phyloP scores from a whole-genome alignment of 768 basidiomycete genomes.

The Suillus variegatus region DNA sequence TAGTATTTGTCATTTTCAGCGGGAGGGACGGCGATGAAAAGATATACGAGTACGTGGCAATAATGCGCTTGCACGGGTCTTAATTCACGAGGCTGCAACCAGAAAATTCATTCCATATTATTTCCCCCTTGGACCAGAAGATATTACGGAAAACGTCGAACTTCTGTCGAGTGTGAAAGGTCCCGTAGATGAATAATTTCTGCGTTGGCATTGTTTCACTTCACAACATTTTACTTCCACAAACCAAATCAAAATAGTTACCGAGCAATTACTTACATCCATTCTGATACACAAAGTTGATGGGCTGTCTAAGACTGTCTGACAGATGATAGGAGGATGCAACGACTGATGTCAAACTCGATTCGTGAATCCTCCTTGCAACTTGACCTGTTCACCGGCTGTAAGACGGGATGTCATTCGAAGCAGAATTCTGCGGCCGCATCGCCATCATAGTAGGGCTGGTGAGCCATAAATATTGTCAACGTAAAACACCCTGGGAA shows the following conservation, averaged over 20 bases:
- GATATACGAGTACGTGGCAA: slow-evolving; percentile 60
- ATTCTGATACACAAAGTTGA: background rate
- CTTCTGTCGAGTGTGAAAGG: background rate
- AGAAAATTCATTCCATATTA: slow-evolving; percentile 61
- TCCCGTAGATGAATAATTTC: background rate
- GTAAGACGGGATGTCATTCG: background rate
- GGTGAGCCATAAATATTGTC: background rate
- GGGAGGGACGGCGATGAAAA: slow-evolving; percentile 55
- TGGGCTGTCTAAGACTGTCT: background rate
- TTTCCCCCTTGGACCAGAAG: slow-evolving; percentile 44
- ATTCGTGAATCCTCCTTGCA: background rate
- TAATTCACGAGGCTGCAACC: background rate
- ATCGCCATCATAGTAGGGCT: background rate
- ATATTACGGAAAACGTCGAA: background rate
- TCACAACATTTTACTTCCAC: background rate
- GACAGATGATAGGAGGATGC: background rate
- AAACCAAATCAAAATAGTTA: background rate
- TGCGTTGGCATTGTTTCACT: background rate
- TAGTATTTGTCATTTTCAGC: slow-evolving; percentile 73
- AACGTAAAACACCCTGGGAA: background rate
- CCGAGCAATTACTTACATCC: background rate
- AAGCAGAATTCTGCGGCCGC: background rate
- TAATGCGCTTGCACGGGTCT: background rate
- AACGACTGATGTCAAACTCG: background rate
- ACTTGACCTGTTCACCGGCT: background rate